Evolutionary conservation across 306 rosid genomes (phyloP), one percentile per base, ranked within the genome.

Genomic region (Gastrolobium bilobum): DNA sequence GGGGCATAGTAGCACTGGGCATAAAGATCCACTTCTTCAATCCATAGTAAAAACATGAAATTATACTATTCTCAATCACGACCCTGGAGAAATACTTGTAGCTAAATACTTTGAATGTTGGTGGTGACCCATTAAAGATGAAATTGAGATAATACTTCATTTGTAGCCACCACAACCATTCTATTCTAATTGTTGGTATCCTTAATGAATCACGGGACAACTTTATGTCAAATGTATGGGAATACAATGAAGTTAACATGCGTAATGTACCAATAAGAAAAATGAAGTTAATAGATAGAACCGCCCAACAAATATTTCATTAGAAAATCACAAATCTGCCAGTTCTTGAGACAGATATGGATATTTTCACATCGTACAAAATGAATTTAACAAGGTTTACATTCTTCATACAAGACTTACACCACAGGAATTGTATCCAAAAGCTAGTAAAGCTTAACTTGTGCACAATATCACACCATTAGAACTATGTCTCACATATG

Each of bases 1-100:
- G 97, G 98, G 72, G 44, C 29, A 82, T 88, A 33, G 90, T 75
- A 39, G 86, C 68, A 14, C 57, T 40, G 46, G 93, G 97, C 54
- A 81, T 93, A 48, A 51, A 81, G 58, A 81, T 87, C 76, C 86
- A 88, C 79, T 91, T 91, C 86, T 91, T 93, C 80, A 86, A 81
- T 73, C 96, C 97, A 46, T 29, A 89, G 42, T 86, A 79, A 67
- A 59, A 31, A 78, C 47, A 20, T 56, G 37, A 56, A 65, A 37
- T 33, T 35, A 15, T 62, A 53, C 40, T 64, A 47, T 29, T 33
- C 46, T 29, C 54, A 30, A 50, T 10, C 40, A 66, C 81, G 7
- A 38, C 5, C 66, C 4, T 4, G 0, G 47, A 20, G 26, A 20
- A 20, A 20, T 20, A 20, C 26, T 20, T 20, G 26, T 20, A 20